Conservation (phyloP, 1,139 yeast species). For the Nadsonia commutata region DNA sequence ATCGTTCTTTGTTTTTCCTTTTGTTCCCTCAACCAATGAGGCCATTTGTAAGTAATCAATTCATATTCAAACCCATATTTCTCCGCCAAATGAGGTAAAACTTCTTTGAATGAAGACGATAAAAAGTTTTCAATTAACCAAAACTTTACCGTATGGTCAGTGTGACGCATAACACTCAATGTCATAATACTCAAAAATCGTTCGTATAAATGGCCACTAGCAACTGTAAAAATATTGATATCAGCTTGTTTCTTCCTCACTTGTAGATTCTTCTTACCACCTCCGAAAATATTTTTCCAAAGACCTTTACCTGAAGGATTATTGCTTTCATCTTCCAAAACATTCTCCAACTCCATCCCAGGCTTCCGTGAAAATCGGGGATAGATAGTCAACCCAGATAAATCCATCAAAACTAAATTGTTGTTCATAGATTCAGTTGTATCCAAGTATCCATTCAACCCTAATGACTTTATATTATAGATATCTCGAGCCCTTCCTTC, state of each 20-base stretch:
- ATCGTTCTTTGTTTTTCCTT: constrained; percentile 61
- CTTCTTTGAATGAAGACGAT: constrained; percentile 50
- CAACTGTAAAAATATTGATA: constrained; percentile 70
- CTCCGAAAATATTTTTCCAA: constrained; percentile 2
- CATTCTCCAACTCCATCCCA: constrained; percentile 28
- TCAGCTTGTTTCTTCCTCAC: constrained; percentile 38
- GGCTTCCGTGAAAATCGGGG: constrained; percentile 32
- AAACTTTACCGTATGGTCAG: constrained; percentile 53
- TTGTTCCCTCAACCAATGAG: constrained; percentile 71
- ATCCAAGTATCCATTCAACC: constrained; percentile 24
- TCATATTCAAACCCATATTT: constrained; percentile 51
- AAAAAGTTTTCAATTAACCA: constrained; percentile 78
- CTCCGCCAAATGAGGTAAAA: constrained; percentile 49
- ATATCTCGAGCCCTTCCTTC: constrained; percentile 29
- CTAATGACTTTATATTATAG: constrained; percentile 26
- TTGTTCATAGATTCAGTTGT: constrained; percentile 6
- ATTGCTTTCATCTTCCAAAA: constrained; percentile 14
- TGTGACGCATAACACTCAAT: constrained; percentile 51
- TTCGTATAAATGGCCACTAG: constrained; percentile 70
- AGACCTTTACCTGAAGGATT: neutral
- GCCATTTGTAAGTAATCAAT: constrained; percentile 79
- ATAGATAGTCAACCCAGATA: constrained; percentile 32
- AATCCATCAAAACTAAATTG: constrained; percentile 18
- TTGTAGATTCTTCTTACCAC: constrained; percentile 6
- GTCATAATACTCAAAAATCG: constrained; percentile 63